Base-by-base conservation (phyloP, 805 yeast species). In the Wickerhamomyces bovis region DNA sequence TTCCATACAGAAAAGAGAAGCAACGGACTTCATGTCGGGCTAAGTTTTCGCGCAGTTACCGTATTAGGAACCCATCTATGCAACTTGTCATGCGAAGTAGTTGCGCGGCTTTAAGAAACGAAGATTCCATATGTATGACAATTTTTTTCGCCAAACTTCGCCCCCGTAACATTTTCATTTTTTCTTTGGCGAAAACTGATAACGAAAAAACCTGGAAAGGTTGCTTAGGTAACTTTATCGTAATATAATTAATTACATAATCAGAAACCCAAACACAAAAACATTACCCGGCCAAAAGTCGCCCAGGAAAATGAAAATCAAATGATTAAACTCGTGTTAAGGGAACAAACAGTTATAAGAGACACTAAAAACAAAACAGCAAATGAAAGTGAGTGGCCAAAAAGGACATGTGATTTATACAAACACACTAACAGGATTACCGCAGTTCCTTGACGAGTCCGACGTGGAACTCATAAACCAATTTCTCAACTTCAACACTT, bases 381-480 rank as follows among this genome's bases (percentile, higher is more conserved):
- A n/a, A n/a, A 30, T 33, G 36, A 33, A 33, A 33, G 36, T 33
- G 36, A 33, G 36, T 33, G 36, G 18, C 6, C 3, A 10, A 16
- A 16, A 16, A 13, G n/a, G n/a, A n/a, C n/a, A 16, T 9, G 18
- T 31, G 12, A 6, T 31, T 31, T 6, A 15, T 18, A 9, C 10
- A n/a, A 6, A 6, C 16, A n/a, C 11, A 33, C 36, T n/a, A 18
- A 33, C 20, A 3, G 6, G 20, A 31, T 15, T 15, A 8, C n/a
- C 12, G 9, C 15, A 89, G 92, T 94, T 88, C 67, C 83, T 94
- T 49, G 98, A 94, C 63, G 94, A 85, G 60, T 83, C 89, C 36
- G 97, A 90, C 58, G 81, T 94, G n/a, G 97, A 89, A 64, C 75
- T 85, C 55, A 85, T 94, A 35, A 89, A 89, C 61, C 95, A 89